These are phyloP conservation scores for Trichoderma sp. DNA, from an alignment of 2,329 filamentous ascomycete genomes.

Conservation along the genomic window DNA sequence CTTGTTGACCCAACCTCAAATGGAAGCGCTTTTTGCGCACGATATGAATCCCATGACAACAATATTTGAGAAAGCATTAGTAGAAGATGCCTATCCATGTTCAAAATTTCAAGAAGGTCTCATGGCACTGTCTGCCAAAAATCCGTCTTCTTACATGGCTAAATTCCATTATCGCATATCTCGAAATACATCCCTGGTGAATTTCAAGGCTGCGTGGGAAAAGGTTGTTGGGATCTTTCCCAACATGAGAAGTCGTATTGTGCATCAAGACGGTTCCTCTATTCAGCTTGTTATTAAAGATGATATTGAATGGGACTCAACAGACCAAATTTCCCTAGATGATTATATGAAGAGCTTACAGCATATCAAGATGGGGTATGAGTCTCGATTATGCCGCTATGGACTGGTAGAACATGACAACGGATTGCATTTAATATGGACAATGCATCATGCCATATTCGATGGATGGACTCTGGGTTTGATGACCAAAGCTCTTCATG, in stretches of 20 bases:
- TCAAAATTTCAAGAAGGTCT: conserved; percentile 31
- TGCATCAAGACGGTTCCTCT: neutral
- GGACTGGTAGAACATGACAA: neutral
- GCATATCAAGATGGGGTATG: neutral
- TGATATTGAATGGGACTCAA: neutral
- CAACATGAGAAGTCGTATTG: conserved; percentile 30
- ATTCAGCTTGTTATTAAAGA: neutral
- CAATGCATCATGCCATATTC: conserved; percentile 38
- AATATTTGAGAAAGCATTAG: neutral
- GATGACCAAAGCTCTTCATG: conserved; percentile 28
- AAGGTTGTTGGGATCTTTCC: neutral
- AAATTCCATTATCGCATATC: conserved; percentile 7
- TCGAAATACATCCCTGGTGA: neutral
- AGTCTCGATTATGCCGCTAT: neutral
- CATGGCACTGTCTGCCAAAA: conserved; percentile 24
- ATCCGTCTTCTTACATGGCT: conserved; percentile 23
- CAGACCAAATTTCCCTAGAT: neutral
- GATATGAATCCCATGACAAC: neutral
- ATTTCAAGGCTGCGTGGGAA: conserved; percentile 29
- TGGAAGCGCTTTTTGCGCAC: neutral
- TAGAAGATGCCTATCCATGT: conserved; percentile 29
- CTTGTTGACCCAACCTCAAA: neutral
- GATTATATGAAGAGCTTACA: neutral
- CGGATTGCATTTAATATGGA: conserved; percentile 32
- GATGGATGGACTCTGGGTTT: conserved; percentile 37